Conservation (phyloP, 2,329 filamentous ascomycete genomes). For the Rutstroemia sp. region DNA sequence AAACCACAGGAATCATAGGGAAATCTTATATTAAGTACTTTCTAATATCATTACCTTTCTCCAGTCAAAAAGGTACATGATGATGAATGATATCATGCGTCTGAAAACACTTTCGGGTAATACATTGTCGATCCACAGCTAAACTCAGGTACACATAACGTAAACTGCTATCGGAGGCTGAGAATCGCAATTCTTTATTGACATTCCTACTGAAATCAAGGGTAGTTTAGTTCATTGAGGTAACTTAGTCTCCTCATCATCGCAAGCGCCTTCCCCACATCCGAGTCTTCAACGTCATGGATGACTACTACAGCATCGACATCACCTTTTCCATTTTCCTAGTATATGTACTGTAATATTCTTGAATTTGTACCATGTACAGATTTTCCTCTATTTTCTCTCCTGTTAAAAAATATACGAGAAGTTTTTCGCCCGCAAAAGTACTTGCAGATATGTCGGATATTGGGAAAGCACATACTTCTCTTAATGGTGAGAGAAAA, state of each 20-base stretch:
- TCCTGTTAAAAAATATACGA: not conserved
- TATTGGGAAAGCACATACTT: conserved; percentile 2
- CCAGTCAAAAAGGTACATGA: too few relatives aligned
- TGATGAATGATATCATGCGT: too few relatives aligned
- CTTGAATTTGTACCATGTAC: not conserved
- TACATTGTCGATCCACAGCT: too few relatives aligned
- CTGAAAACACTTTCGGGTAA: too few relatives aligned
- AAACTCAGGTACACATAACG: too few relatives aligned
- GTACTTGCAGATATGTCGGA: not conserved
- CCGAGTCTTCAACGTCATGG: not conserved
- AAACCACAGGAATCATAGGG: too few relatives aligned
- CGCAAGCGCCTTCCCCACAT: not conserved
- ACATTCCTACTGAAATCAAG: not conserved
- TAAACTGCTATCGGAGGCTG: too few relatives aligned
- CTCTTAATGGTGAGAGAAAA: conserved; percentile 10
- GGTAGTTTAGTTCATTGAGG: not conserved
- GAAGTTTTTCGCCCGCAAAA: not conserved
- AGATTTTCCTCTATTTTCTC: not conserved
- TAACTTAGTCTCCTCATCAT: not conserved
- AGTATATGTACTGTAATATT: not conserved
- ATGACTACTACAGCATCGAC: not conserved
- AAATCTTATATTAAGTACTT: too few relatives aligned
- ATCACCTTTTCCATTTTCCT: not conserved
- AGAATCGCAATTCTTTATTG: not conserved
- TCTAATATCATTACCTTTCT: too few relatives aligned